Conservation (phyloP, 345 rosid species). For the Gossypium longicalyx region DNA sequence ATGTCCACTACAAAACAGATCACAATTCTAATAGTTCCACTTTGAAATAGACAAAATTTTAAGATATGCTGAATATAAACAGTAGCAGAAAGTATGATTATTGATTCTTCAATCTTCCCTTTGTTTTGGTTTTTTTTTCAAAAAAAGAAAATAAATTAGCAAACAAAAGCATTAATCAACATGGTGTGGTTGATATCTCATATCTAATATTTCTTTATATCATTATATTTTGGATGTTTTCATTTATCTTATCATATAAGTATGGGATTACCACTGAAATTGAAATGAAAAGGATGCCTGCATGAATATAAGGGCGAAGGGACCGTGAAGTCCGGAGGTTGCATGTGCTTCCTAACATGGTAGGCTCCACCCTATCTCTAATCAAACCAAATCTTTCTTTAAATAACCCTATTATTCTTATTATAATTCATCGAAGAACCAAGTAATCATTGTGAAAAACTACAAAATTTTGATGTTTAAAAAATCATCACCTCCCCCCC, state of each 20-base stretch:
- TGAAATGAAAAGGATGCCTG: conserved; percentile 29
- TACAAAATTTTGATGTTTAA: neutral
- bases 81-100: neutral
- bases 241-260: neutral
- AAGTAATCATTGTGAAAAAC: neutral
- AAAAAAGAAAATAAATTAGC: neutral
- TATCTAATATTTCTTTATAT: neutral
- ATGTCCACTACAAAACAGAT: too few relatives aligned
- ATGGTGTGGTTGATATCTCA: neutral
- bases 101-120: neutral
- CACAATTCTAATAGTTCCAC: neutral
- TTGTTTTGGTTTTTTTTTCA: neutral
- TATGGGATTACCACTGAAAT: conserved; percentile 1
- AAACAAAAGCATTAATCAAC: neutral
- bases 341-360: conserved; percentile 60
- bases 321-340: conserved; percentile 29
- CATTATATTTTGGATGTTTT: neutral
- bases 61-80: conserved; percentile 2
- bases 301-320: conserved; percentile 17
- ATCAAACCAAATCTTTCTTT: neutral
- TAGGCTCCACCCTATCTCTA: conserved; percentile 31
- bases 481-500: neutral
- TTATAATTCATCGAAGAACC: neutral
- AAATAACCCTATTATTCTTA: neutral
- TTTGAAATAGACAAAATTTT: neutral